Evolutionary conservation across 257 asterid genomes (phyloP).

Genomic region (Buddleja alternifolia): DNA sequence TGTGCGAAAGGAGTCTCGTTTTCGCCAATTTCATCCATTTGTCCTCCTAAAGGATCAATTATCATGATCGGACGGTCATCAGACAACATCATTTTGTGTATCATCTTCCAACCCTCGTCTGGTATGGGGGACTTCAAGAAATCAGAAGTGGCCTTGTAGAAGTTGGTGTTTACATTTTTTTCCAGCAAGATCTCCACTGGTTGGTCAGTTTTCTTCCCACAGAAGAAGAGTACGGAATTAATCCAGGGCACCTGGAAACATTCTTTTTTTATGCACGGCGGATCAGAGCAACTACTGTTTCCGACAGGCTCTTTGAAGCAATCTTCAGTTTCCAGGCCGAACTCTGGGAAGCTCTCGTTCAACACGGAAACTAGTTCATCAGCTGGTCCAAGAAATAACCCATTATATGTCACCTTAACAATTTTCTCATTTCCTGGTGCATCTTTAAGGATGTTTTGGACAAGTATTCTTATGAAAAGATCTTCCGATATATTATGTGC

Average conservation of each 20-base stretch:
- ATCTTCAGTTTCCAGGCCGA: conserved; percentile 22
- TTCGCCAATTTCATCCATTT: conserved; percentile 34
- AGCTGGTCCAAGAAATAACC: conserved; percentile 37
- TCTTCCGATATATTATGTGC: conserved; percentile 25
- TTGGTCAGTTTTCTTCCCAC: not conserved
- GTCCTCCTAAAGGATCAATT: conserved; percentile 38
- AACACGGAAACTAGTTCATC: conserved; percentile 16
- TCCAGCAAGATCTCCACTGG: conserved; percentile 14
- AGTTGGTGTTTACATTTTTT: not conserved
- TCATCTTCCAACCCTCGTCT: conserved; percentile 28
- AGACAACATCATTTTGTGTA: conserved; percentile 19
- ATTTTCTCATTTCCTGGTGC: not conserved
- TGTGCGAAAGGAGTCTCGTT: conserved; percentile 36
- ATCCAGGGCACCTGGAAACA: conserved; percentile 34
- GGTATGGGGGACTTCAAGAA: conserved; percentile 31
- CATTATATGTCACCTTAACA: conserved; percentile 25
- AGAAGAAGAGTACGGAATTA: conserved; percentile 28
- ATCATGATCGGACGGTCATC: conserved; percentile 23
- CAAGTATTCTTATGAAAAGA: conserved; percentile 27
- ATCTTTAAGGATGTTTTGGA: not conserved
- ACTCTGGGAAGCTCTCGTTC: conserved; percentile 20
- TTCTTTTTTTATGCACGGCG: conserved; percentile 24
- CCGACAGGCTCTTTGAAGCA: conserved; percentile 11
- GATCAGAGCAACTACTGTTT: not conserved
- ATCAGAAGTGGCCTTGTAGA: conserved; percentile 37